phyloP scores from a whole-genome alignment of 2,329 filamentous ascomycete species.

The Akanthomyces uredinophilus region DNA sequence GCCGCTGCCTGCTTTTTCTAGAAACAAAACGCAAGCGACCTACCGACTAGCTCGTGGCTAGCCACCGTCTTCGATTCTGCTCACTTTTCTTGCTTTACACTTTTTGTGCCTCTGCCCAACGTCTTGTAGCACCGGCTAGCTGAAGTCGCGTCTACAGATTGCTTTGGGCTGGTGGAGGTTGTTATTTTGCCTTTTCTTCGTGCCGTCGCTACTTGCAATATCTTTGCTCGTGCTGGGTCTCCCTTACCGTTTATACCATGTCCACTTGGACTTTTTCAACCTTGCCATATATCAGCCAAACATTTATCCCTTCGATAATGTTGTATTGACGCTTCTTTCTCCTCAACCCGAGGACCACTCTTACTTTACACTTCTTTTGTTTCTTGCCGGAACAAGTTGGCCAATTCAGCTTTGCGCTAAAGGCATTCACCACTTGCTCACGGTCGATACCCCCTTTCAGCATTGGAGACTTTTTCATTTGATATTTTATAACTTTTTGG shows the following conservation, averaged over 20 bases:
- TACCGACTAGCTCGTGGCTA: neutral
- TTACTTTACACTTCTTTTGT: slow-evolving; percentile 1
- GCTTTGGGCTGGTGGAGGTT: slow-evolving; percentile 2
- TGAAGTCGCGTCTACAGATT: slow-evolving; percentile 1
- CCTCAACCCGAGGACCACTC: neutral
- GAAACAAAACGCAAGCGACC: slow-evolving; percentile 14
- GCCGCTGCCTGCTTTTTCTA: slow-evolving; percentile 47
- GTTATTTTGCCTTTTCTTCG: neutral
- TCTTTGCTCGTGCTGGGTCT: neutral
- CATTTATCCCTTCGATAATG: slow-evolving; percentile 26
- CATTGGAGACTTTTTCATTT: slow-evolving; percentile 7
- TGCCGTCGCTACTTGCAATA: neutral
- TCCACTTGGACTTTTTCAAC: neutral
- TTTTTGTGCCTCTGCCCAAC: slow-evolving; percentile 14
- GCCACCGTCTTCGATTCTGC: slow-evolving; percentile 7
- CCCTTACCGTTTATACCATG: neutral
- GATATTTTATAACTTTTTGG: slow-evolving; percentile 1
- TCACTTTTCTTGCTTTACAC: slow-evolving; percentile 18
- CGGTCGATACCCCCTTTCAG: slow-evolving; percentile 24
- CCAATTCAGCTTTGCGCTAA: slow-evolving; percentile 1
- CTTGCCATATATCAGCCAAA: slow-evolving; percentile 22
- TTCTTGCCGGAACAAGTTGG: slow-evolving; percentile 4
- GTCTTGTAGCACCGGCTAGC: neutral
- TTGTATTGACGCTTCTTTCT: slow-evolving; percentile 21
- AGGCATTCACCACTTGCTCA: slow-evolving; percentile 23